phyloP scores from a whole-genome alignment of 140 eudicot genomes.

The Oenanthe javanica region DNA sequence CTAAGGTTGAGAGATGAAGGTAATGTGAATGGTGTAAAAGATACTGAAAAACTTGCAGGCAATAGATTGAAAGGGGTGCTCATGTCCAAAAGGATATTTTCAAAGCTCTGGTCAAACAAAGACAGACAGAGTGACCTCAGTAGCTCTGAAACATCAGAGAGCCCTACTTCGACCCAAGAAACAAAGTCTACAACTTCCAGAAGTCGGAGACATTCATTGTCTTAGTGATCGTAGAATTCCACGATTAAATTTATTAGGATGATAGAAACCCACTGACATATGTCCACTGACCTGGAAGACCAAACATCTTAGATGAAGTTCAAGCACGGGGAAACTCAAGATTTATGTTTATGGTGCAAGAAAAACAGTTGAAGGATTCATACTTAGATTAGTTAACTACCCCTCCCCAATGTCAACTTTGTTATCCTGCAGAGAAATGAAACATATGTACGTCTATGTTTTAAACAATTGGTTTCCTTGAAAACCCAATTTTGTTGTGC shows the following conservation, averaged over 20 bases:
- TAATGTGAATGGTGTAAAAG: slow-evolving; percentile 12
- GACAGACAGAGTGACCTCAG: slow-evolving; percentile 66
- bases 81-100: slow-evolving; percentile 58
- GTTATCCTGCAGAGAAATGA: not conserved
- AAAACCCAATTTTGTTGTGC: slow-evolving; percentile 8
- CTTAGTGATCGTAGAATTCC: slow-evolving; percentile 16
- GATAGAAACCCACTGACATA: slow-evolving; percentile 15
- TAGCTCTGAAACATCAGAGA: slow-evolving; percentile 80
- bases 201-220: slow-evolving; percentile 50
- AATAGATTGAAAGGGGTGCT: slow-evolving; percentile 40
- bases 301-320: too few species aligned
- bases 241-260: slow-evolving; percentile 19
- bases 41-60: slow-evolving; percentile 26
- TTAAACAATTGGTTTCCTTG: not conserved
- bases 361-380: slow-evolving; percentile 4
- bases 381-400: not conserved
- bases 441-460: not conserved
- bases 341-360: slow-evolving; percentile 3
- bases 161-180: slow-evolving; percentile 59
- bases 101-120: slow-evolving; percentile 67
- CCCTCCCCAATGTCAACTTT: not conserved
- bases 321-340: not conserved
- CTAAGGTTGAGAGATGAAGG: slow-evolving; percentile 36
- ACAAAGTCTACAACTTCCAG: slow-evolving; percentile 54
- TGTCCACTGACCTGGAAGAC: not conserved